A percentile compares a stretch with the other conserved stretches of the same genome.
Evolutionary conservation across 78 protist genomes (phyloP).

Genomic region (Dictyostelium firmibasis): DNA sequence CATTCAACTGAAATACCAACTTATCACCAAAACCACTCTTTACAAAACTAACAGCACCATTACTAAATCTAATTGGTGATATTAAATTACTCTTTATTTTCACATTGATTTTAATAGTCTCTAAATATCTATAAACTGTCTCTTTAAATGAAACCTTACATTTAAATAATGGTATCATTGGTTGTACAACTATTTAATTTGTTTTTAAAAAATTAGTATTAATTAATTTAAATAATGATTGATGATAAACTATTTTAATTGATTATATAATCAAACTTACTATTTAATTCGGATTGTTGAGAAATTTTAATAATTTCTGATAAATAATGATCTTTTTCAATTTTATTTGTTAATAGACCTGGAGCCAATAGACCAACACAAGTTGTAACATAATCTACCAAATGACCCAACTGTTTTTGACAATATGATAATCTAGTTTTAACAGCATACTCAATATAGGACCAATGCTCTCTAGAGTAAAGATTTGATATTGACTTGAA

Average conservation of each 20-base stretch:
- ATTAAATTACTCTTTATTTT: constrained; percentile 13
- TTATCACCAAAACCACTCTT: constrained; percentile 17
- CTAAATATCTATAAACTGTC: constrained; percentile 48
- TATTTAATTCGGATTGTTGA: background rate
- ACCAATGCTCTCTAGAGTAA: constrained; percentile 49
- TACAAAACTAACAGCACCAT: constrained; percentile 28
- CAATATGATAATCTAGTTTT: constrained; percentile 49
- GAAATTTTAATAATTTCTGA: constrained; percentile 8
- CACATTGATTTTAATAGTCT: constrained; percentile 18
- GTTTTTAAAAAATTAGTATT: background rate
- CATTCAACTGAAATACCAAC: background rate
- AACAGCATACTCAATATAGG: constrained; percentile 39
- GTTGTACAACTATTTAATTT: background rate
- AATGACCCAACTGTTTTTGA: constrained; percentile 36
- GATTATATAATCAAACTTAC: background rate
- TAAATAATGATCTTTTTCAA: constrained; percentile 33
- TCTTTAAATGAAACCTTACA: constrained; percentile 15
- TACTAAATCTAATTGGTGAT: background rate
- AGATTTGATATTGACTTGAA: constrained; percentile 47
- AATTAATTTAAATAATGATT: background rate
- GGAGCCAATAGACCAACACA: constrained; percentile 45
- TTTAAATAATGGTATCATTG: constrained; percentile 63
- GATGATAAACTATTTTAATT: too few species aligned
- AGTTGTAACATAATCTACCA: constrained; percentile 35
- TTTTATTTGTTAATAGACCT: background rate